Evolutionary conservation across 768 basidiomycete species (phyloP), one percentile per base, ranked within the genome.

Genomic region (Mrakia gelida): DNA sequence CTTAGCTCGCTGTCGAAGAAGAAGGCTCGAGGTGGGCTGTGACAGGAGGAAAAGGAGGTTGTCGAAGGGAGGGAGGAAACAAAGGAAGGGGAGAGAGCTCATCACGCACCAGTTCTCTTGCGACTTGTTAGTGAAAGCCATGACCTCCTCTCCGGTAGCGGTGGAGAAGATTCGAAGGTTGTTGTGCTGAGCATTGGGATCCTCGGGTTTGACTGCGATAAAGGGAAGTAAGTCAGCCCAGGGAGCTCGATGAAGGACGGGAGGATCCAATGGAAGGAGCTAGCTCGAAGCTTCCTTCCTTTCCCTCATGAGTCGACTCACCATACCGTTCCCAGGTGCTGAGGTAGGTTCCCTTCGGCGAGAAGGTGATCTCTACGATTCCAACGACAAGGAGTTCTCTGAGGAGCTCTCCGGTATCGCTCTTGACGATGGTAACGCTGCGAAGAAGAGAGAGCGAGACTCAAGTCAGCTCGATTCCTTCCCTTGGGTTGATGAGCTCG

Each of bases 241-340:
- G 21, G 13, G n/a, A 49, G 67, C 49, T 38, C 23, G 49, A 38
- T 26, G 16, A 52, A 45, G 34, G 49, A 41, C 34, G 34, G 59
- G 59, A 62, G 56, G 59, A 34, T 43, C 28, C 23, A n/a, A 71
- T 13, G 38, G 41, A 45, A 71, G 16, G 68, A 71, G 68, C 28
- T 71, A 16, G 11, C 21, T 52, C 52, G 30, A 61, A 32, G 59
- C 18, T 26, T 49, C 7, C 49, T 52, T 52, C 49, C 49, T 52
- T 52, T 7, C 23, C 15, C 18, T 15, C 61, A 9, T 28, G 45
- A 7, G 9, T 28, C n/a, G 74, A 84, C 87, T 73, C 82, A 90
- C 90, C 87, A 81, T 92, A 93, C 78, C 97, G 89, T 86, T 98
- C 95, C 93, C 95, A 98, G 68, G 93, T 95, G 74, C 94, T 95